A percentile compares a stretch with the other conserved stretches of the same genome.
Conservation (phyloP, 73 alveolate genomes). For the Paramecium sonneborni region DNA sequence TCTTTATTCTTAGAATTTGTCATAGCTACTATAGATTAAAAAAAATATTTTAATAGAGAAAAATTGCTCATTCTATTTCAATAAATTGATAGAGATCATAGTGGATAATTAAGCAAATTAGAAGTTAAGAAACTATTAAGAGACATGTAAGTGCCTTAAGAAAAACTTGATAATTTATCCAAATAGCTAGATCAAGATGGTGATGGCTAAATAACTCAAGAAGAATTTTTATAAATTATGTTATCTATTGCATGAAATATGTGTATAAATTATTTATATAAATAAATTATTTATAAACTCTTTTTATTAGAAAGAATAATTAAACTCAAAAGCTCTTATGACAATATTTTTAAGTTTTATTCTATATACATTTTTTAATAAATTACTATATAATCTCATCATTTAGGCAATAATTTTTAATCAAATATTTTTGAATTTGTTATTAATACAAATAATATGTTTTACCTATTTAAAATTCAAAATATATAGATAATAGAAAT, state of each 20-base stretch:
- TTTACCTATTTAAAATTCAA: no score
- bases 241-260: not conserved
- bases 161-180: not conserved
- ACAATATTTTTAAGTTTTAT: no score
- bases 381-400: no score
- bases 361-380: no score
- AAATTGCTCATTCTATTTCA: not conserved
- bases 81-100: constrained; percentile 44
- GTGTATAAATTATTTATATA: not conserved
- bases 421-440: no score
- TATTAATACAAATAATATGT: no score
- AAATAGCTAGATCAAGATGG: constrained; percentile 23
- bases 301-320: no score
- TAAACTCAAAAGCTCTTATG: no score
- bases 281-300: no score
- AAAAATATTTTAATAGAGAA: not conserved
- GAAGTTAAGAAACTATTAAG: constrained; percentile 28
- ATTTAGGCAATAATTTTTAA: no score
- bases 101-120: constrained; percentile 23
- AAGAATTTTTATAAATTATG: constrained; percentile 38
- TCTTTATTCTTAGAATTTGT: not conserved
- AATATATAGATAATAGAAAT: no score
- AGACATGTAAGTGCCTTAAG: constrained; percentile 28
- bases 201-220: constrained; percentile 9
- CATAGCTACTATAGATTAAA: not conserved